A percentile compares a stretch with the other conserved stretches of the same genome.
phyloP scores from a whole-genome alignment of 352 stramenopile genomes.

The Globisporangium uncinulatum region DNA sequence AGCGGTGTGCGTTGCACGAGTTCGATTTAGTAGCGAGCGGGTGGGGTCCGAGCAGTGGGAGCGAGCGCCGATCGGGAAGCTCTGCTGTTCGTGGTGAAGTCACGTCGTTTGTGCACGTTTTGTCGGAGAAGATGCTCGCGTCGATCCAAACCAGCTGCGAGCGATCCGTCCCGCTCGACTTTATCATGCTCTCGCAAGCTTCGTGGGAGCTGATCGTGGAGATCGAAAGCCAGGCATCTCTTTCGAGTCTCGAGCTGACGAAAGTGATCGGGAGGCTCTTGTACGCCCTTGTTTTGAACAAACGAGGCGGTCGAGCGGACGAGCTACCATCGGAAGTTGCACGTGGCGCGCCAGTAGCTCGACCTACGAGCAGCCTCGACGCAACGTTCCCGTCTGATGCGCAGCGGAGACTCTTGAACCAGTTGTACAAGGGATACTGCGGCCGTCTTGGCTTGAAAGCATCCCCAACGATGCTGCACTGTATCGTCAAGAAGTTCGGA shows the following conservation, averaged over 20 bases:
- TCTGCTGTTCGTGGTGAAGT: background rate
- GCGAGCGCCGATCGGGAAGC: background rate
- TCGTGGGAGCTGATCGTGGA: constrained; percentile 55
- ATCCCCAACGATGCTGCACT: constrained; percentile 42
- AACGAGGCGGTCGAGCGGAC: constrained; percentile 25
- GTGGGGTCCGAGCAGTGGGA: background rate
- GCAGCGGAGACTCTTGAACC: constrained; percentile 54
- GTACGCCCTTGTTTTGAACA: constrained; percentile 25
- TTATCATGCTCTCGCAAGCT: constrained; percentile 42
- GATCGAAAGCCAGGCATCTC: constrained; percentile 17
- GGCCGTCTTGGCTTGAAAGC: constrained; percentile 23
- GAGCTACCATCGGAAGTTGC: background rate
- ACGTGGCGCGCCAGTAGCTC: background rate
- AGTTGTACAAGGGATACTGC: constrained; percentile 62
- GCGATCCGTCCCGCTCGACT: constrained; percentile 24
- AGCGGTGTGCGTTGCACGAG: constrained; percentile 18
- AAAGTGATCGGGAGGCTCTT: constrained; percentile 31
- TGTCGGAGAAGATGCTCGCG: constrained; percentile 33
- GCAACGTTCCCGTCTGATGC: constrained; percentile 22
- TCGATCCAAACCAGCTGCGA: constrained; percentile 24
- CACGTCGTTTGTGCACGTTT: constrained; percentile 12
- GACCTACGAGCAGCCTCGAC: background rate
- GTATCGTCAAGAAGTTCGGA: constrained; percentile 49
- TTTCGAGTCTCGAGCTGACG: constrained; percentile 10
- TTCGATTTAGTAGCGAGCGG: constrained; percentile 14